Evolutionary conservation across 306 rosid genomes (phyloP).

Genomic region (Ceratonia siliqua): DNA sequence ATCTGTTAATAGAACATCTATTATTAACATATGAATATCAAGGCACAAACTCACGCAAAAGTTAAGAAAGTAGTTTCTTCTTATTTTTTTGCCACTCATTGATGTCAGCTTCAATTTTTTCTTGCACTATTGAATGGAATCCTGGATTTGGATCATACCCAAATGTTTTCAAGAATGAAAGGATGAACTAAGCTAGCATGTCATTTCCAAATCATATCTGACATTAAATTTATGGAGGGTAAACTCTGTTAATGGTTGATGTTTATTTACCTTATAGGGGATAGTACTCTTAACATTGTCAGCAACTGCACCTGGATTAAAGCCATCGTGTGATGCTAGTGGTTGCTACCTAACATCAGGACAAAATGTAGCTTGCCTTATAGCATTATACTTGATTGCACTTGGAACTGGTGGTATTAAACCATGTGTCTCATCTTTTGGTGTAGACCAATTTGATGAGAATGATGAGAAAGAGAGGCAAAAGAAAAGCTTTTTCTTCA

Average conservation of each 20-base stretch:
- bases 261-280: slow-evolving; percentile 40
- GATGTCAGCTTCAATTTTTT: slow-evolving; percentile 53
- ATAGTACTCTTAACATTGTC: slow-evolving; percentile 67
- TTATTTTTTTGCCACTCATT: slow-evolving; percentile 63
- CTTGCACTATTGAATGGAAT: slow-evolving; percentile 61
- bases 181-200: background rate
- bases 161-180: slow-evolving; percentile 37
- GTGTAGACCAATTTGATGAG: slow-evolving; percentile 98
- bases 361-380: slow-evolving; percentile 49
- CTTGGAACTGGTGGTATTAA: slow-evolving; percentile 97
- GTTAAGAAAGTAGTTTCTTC: slow-evolving; percentile 52
- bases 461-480: slow-evolving; percentile 81
- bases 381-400: slow-evolving; percentile 86
- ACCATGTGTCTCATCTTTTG: slow-evolving; percentile 94
- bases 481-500: slow-evolving; percentile 93
- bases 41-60: slow-evolving; percentile 21
- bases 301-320: slow-evolving; percentile 61
- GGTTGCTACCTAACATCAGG: slow-evolving; percentile 56
- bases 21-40: background rate
- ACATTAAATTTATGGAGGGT: background rate
- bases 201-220: background rate
- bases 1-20: background rate
- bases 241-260: background rate
- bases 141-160: slow-evolving; percentile 76
- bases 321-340: slow-evolving; percentile 50